phyloP scores from a whole-genome alignment of 768 basidiomycete genomes.

The Steccherinum ochraceum region DNA sequence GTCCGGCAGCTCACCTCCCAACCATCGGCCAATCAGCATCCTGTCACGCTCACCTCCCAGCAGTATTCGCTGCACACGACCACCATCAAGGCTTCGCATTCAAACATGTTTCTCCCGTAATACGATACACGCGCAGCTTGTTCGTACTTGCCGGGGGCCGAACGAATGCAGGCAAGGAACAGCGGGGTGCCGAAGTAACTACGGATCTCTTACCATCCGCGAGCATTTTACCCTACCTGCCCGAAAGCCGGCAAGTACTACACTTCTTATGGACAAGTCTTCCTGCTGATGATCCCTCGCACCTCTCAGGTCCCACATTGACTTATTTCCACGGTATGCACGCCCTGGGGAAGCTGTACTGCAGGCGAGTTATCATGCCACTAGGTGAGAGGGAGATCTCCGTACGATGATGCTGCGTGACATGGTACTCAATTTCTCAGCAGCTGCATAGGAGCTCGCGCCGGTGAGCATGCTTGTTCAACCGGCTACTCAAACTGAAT shows the following conservation, averaged over 20 bases:
- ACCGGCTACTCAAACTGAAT: no score
- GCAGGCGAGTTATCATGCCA: background rate
- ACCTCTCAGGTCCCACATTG: background rate
- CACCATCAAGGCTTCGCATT: background rate
- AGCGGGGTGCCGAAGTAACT: background rate
- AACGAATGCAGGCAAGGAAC: no score
- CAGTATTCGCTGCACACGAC: background rate
- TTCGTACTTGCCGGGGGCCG: no score
- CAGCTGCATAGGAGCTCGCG: no score
- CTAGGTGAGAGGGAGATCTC: background rate
- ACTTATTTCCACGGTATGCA: background rate
- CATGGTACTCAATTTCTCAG: background rate
- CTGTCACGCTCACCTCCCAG: background rate
- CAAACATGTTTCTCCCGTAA: background rate
- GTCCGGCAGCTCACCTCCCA: background rate
- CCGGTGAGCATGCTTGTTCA: no score
- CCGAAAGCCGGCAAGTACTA: background rate
- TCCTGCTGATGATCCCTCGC: background rate
- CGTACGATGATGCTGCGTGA: background rate
- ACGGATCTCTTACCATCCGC: background rate
- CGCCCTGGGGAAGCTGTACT: background rate
- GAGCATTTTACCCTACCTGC: background rate
- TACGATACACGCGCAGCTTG: background rate
- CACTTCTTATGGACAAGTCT: background rate
- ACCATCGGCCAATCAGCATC: background rate